phyloP scores from a whole-genome alignment of 1,139 yeast genomes.

The Pichia sp. region DNA sequence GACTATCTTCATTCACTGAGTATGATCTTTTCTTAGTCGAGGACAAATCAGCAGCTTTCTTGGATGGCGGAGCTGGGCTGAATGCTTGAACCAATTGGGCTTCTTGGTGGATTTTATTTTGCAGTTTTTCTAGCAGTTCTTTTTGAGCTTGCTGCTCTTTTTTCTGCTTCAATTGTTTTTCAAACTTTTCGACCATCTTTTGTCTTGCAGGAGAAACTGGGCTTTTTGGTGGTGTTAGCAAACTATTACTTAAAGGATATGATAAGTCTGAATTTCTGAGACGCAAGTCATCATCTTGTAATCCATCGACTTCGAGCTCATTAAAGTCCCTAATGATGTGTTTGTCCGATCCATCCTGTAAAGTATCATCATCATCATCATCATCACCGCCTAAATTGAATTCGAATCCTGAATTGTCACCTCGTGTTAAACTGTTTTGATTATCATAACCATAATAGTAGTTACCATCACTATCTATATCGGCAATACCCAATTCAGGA shows the following conservation, averaged over 20 bases:
- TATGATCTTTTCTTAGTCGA: neutral
- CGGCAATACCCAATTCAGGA: slow-evolving; percentile 24
- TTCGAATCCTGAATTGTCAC: neutral
- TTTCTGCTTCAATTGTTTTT: slow-evolving; percentile 16
- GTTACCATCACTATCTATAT: neutral
- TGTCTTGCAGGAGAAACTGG: slow-evolving; percentile 19
- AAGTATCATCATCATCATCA: neutral
- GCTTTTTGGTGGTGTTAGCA: slow-evolving; percentile 3
- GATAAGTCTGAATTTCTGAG: neutral
- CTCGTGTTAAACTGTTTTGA: neutral
- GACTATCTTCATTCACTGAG: slow-evolving; percentile 7
- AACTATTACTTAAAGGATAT: neutral
- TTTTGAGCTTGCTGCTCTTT: slow-evolving; percentile 11
- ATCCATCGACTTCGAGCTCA: neutral
- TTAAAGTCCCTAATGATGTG: neutral
- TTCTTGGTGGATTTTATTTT: slow-evolving; percentile 14
- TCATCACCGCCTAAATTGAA: neutral
- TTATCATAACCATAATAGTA: slow-evolving; percentile 1
- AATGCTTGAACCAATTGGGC: slow-evolving; percentile 8
- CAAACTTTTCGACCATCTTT: slow-evolving; percentile 20
- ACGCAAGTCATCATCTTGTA: neutral
- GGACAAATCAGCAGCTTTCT: neutral
- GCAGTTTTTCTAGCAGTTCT: slow-evolving; percentile 14
- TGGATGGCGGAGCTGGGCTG: slow-evolving; percentile 1
- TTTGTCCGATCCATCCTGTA: neutral